Conservation (phyloP, 2,329 filamentous ascomycete genomes). For the Podosphaera xanthii region DNA sequence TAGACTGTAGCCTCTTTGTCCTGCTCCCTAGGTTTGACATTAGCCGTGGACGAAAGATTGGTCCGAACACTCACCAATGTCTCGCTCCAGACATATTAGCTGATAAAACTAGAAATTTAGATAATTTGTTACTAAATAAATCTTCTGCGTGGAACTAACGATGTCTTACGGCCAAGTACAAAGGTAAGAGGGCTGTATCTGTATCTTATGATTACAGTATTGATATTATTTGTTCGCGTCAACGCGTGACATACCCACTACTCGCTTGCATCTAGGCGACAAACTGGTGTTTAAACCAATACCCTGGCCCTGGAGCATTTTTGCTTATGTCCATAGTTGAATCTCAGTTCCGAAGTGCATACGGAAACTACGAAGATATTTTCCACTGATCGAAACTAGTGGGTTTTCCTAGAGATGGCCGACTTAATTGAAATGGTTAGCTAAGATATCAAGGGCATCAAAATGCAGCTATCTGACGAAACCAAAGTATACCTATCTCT, state of each 20-base stretch:
- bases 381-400: too few relatives aligned
- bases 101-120: background rate
- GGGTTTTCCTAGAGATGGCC: too few relatives aligned
- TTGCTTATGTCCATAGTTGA: too few relatives aligned
- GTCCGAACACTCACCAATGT: slow-evolving; percentile 40
- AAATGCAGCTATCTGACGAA: slow-evolving; percentile 60
- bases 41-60: slow-evolving; percentile 4
- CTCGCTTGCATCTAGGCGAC: too few relatives aligned
- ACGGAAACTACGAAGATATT: too few relatives aligned
- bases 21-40: slow-evolving; percentile 47
- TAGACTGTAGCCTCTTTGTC: slow-evolving; percentile 97
- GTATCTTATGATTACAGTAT: too few relatives aligned
- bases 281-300: too few relatives aligned
- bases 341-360: too few relatives aligned
- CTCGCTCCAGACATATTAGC: slow-evolving; percentile 24
- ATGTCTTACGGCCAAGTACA: background rate
- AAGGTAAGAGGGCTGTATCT: slow-evolving; percentile 2
- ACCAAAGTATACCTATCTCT: slow-evolving; percentile 49
- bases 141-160: background rate
- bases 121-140: slow-evolving; percentile 4
- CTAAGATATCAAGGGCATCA: slow-evolving; percentile 4
- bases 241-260: too few relatives aligned
- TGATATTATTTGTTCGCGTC: too few relatives aligned
- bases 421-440: too few relatives aligned
- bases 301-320: too few relatives aligned